Conservation (phyloP, 148 eudicot species). For the Pharnaceum exiguum region DNA sequence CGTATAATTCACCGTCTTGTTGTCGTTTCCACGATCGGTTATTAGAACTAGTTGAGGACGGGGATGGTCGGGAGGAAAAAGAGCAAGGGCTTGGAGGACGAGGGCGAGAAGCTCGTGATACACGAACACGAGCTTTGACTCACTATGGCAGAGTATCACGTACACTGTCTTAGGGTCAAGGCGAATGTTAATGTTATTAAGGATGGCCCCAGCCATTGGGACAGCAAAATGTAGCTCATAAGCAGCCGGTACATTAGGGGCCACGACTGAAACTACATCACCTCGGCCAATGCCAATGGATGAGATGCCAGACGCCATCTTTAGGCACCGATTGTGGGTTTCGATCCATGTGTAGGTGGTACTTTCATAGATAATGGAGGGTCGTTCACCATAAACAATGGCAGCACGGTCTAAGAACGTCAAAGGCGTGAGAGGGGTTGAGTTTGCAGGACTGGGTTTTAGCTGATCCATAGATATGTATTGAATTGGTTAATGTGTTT, state of each 20-base stretch:
- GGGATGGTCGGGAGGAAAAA: not conserved
- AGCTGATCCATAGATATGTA: conserved; percentile 22
- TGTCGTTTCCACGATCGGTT: not conserved
- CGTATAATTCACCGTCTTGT: no score
- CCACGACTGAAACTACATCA: conserved; percentile 25
- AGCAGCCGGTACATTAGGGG: conserved; percentile 28
- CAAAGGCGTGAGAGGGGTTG: conserved; percentile 33
- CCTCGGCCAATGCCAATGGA: conserved; percentile 3
- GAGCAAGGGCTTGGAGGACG: conserved; percentile 9
- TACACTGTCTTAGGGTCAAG: conserved; percentile 16
- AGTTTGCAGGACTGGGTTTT: conserved; percentile 20
- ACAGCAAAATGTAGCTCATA: conserved; percentile 36
- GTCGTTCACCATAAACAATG: conserved; percentile 21
- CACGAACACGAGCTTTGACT: conserved; percentile 18
- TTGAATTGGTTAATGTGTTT: no score
- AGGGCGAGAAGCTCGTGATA: conserved; percentile 1
- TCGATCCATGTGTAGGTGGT: conserved; percentile 31
- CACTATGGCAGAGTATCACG: conserved; percentile 16
- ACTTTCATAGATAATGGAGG: conserved; percentile 25
- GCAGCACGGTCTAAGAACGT: conserved; percentile 37
- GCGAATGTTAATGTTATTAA: conserved; percentile 28
- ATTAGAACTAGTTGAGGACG: conserved; percentile 14
- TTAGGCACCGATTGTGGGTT: conserved; percentile 27
- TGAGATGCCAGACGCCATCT: conserved; percentile 22
- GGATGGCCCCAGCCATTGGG: conserved; percentile 32